Evolutionary conservation across 192 early-diverging fungal genomes (phyloP).

Genomic region (Backusella circina): DNA sequence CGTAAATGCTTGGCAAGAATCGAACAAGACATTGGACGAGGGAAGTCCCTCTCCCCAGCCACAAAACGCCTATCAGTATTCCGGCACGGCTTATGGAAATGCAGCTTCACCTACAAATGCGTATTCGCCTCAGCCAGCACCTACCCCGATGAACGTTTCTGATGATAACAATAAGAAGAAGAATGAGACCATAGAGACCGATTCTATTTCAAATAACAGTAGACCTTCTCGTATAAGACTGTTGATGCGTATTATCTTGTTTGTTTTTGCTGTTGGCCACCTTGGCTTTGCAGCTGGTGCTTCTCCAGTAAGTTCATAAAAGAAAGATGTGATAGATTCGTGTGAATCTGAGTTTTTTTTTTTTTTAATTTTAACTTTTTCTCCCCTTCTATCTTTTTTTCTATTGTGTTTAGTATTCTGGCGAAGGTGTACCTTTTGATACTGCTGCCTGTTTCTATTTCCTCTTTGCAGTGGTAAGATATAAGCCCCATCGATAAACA

Average conservation of each 20-base stretch:
- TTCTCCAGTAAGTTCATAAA: constrained; percentile 23
- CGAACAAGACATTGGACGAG: neutral
- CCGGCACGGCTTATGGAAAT: constrained; percentile 31
- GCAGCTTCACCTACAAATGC: neutral
- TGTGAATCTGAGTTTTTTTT: neutral
- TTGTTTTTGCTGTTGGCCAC: constrained; percentile 25
- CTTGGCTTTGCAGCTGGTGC: constrained; percentile 39
- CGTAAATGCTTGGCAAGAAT: constrained; percentile 5
- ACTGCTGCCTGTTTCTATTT: constrained; percentile 29
- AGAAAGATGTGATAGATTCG: neutral
- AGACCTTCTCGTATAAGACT: constrained; percentile 15
- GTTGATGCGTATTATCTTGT: constrained; percentile 25
- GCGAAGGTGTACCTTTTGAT: constrained; percentile 16
- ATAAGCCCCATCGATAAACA: neutral
- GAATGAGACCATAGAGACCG: neutral
- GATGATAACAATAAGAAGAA: neutral
- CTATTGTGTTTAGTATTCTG: constrained; percentile 10
- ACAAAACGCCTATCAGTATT: constrained; percentile 28
- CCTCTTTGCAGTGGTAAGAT: constrained; percentile 28
- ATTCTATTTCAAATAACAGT: neutral
- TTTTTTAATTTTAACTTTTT: neutral
- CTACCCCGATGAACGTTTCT: neutral
- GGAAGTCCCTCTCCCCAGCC: neutral
- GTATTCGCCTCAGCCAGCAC: neutral
- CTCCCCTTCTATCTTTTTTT: neutral